These are phyloP conservation scores for Glomus cerebriforme DNA, from an alignment of 192 early-diverging fungal genomes.

Conservation along the genomic window DNA sequence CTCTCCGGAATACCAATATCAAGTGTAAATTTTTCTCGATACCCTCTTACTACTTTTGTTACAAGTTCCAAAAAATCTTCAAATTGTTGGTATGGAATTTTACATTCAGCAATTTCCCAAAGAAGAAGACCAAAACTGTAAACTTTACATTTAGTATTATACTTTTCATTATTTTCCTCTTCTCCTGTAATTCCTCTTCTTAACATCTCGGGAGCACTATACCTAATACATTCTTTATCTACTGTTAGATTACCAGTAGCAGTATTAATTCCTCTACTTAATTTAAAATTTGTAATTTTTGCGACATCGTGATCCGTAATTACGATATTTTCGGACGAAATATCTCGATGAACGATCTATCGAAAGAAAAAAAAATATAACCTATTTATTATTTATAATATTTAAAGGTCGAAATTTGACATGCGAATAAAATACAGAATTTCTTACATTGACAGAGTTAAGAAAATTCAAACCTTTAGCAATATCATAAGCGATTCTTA, in stretches of 20 bases:
- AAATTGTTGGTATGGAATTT: background rate
- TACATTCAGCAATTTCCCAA: background rate
- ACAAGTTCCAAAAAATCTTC: background rate
- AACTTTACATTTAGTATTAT: background rate
- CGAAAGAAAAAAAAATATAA: no score
- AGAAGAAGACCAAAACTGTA: background rate
- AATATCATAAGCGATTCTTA: background rate
- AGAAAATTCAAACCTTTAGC: background rate
- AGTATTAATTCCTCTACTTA: no score
- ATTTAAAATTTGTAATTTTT: background rate
- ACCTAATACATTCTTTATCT: background rate
- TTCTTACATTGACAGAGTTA: background rate
- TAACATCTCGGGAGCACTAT: background rate
- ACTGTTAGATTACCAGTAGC: no score
- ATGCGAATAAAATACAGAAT: no score
- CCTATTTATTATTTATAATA: no score
- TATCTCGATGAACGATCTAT: background rate
- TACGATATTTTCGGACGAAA: no score
- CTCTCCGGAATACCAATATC: no score
- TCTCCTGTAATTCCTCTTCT: background rate
- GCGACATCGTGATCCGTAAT: background rate
- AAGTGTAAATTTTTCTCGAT: background rate
- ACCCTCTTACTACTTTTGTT: background rate
- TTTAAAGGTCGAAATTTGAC: no score
- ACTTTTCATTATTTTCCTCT: no score